Evolutionary conservation across 306 rosid species (phyloP).

Genomic region (Pyrus communis): DNA sequence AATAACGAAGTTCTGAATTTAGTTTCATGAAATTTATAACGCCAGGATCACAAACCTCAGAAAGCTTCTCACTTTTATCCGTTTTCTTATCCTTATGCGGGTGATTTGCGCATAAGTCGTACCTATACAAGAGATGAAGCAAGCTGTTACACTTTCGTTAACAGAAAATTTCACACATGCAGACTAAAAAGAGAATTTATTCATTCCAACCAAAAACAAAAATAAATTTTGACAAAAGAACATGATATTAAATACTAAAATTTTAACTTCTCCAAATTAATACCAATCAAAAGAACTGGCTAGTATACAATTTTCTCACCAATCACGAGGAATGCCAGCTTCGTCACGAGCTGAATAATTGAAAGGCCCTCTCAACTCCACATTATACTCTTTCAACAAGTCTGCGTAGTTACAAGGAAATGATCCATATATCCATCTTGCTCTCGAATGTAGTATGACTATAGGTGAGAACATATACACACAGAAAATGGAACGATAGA

Average conservation of each 20-base stretch:
- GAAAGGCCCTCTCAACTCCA: slow-evolving; percentile 83
- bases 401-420: slow-evolving; percentile 40
- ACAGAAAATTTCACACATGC: neutral
- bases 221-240: neutral
- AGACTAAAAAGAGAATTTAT: neutral
- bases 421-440: slow-evolving; percentile 11
- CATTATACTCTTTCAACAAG: slow-evolving; percentile 67
- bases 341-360: slow-evolving; percentile 77
- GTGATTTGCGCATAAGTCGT: slow-evolving; percentile 36
- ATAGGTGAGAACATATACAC: slow-evolving; percentile 1
- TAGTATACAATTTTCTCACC: slow-evolving; percentile 38
- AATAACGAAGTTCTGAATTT: neutral
- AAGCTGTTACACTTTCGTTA: neutral
- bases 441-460: slow-evolving; percentile 1
- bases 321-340: slow-evolving; percentile 96
- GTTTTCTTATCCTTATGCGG: slow-evolving; percentile 26
- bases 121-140: slow-evolving; percentile 40
- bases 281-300: slow-evolving; percentile 1
- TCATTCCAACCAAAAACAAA: neutral
- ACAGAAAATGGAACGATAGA: slow-evolving; percentile 8
- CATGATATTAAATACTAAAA: neutral
- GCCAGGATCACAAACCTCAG: slow-evolving; percentile 35
- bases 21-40: neutral
- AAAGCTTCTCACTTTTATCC: slow-evolving; percentile 42
- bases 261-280: neutral